Percentiles rank a stretch among this genome's conserved stretches.
Conservation (phyloP, 116 monocot genomes). For the Papilionanthe hybrid region DNA sequence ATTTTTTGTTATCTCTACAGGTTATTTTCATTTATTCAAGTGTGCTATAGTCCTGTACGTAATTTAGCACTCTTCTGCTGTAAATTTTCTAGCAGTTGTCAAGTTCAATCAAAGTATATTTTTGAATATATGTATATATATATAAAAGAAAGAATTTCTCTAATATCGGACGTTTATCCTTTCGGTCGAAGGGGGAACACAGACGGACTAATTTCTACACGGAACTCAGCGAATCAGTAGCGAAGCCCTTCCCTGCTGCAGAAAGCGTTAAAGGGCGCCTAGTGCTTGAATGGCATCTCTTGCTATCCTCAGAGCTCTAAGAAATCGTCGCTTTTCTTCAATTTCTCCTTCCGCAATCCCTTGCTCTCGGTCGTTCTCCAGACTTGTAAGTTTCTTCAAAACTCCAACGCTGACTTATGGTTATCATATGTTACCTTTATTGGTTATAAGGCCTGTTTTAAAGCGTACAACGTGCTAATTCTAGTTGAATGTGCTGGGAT, state of each 20-base stretch:
- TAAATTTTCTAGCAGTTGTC: too few relatives aligned
- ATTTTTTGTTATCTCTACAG: too few relatives aligned
- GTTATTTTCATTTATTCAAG: too few relatives aligned
- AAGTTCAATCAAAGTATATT: too few relatives aligned
- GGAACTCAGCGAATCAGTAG: too few relatives aligned
- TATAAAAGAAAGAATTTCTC: too few relatives aligned
- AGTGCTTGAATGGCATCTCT: constrained; percentile 20
- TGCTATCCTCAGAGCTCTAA: constrained; percentile 22
- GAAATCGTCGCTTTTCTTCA: constrained; percentile 21
- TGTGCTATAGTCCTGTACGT: too few relatives aligned
- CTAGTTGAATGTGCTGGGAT: background rate
- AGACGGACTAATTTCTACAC: too few relatives aligned
- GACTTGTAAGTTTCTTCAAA: constrained; percentile 32
- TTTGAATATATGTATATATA: too few relatives aligned
- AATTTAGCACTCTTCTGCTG: too few relatives aligned
- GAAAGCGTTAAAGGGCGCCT: background rate
- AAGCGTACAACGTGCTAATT: background rate
- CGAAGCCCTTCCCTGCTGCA: background rate
- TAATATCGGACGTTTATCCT: too few relatives aligned
- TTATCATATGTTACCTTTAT: background rate
- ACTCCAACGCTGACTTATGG: background rate
- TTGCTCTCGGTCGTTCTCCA: constrained; percentile 12
- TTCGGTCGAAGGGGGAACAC: too few relatives aligned
- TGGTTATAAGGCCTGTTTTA: background rate
- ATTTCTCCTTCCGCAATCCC: constrained; percentile 3